These are phyloP conservation scores for Penicillium sp. DNA, from an alignment of 2,329 filamentous ascomycete species.

Conservation along the genomic window DNA sequence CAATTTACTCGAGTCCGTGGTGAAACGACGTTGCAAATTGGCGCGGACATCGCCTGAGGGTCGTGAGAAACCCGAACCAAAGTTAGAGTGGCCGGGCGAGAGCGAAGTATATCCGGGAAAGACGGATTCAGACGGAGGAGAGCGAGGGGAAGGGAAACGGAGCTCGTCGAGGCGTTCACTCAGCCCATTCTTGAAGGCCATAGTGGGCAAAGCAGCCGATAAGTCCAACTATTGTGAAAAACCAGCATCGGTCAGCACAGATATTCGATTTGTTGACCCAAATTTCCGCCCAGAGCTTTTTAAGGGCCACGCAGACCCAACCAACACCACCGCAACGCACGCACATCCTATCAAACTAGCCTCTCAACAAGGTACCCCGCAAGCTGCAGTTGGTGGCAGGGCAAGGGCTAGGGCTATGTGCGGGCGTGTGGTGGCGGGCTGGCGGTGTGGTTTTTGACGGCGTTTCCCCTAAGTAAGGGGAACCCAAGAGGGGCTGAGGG, in stretches of 20 bases:
- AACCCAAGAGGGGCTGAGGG: conserved; percentile 45
- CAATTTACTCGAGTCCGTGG: conserved; percentile 84
- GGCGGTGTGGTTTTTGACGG: conserved; percentile 39
- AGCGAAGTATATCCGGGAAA: conserved; percentile 78
- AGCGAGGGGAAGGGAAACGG: conserved; percentile 77
- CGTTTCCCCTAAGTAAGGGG: conserved; percentile 43
- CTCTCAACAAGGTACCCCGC: conserved; percentile 1
- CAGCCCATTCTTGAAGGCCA: conserved; percentile 69
- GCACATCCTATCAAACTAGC: conserved; percentile 1
- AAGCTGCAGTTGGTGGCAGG: conserved; percentile 23
- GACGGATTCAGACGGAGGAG: conserved; percentile 75
- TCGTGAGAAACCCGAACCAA: conserved; percentile 63
- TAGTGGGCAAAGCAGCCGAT: conserved; percentile 48
- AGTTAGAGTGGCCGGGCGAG: conserved; percentile 69
- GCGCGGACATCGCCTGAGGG: conserved; percentile 72
- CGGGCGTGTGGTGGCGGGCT: conserved; percentile 29
- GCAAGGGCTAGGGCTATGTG: conserved; percentile 16
- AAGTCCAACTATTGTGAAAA: conserved; percentile 41
- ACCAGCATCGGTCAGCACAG: conserved; percentile 34
- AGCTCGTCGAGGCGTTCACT: conserved; percentile 77
- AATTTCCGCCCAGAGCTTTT: conserved; percentile 8
- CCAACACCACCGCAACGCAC: conserved; percentile 1
- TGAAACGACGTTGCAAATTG: conserved; percentile 88
- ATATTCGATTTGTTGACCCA: conserved; percentile 7
- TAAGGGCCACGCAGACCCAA: not conserved